A percentile compares a stretch with the other conserved stretches of the same genome.
Conservation (phyloP, 176 grass and related monocot species). For the Avena sativa region DNA sequence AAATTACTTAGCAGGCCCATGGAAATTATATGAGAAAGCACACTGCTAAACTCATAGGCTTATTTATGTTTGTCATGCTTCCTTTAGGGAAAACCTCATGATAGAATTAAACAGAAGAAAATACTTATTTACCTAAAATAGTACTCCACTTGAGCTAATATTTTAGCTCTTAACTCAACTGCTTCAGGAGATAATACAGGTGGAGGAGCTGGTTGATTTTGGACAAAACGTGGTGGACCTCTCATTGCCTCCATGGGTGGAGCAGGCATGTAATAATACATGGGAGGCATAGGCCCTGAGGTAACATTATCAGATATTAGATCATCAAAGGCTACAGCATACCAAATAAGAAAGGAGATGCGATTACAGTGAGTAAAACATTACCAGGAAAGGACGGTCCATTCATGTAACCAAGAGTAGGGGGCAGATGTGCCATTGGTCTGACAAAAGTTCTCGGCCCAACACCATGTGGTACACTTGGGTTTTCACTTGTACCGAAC, state of each 20-base stretch:
- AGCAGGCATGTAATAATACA: conserved; percentile 75
- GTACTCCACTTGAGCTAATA: conserved; percentile 74
- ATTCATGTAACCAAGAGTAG: conserved; percentile 61
- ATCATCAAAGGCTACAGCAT: conserved; percentile 28
- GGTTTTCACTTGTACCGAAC: conserved; percentile 58
- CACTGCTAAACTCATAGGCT: neutral
- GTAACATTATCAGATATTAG: conserved; percentile 35
- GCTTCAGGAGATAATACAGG: conserved; percentile 52
- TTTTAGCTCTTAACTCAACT: conserved; percentile 60
- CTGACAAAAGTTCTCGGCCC: conserved; percentile 64
- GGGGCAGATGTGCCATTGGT: conserved; percentile 57
- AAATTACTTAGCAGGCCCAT: neutral
- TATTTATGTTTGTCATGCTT: conserved; percentile 1
- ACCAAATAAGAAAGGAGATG: conserved; percentile 9
- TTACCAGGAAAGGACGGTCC: conserved; percentile 69
- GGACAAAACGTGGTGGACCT: conserved; percentile 51
- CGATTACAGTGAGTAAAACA: conserved; percentile 25
- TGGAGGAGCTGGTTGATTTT: conserved; percentile 45
- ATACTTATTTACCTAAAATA: conserved; percentile 68
- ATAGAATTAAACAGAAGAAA: conserved; percentile 29
- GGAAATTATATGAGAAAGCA: conserved; percentile 28
- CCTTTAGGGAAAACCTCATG: neutral
- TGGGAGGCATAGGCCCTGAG: conserved; percentile 63
- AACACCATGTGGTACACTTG: conserved; percentile 54
- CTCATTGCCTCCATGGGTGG: conserved; percentile 63